Percentiles rank a stretch among this genome's conserved stretches.
phyloP scores from a whole-genome alignment of 345 rosid genomes.

The Gossypium ekmanianum region DNA sequence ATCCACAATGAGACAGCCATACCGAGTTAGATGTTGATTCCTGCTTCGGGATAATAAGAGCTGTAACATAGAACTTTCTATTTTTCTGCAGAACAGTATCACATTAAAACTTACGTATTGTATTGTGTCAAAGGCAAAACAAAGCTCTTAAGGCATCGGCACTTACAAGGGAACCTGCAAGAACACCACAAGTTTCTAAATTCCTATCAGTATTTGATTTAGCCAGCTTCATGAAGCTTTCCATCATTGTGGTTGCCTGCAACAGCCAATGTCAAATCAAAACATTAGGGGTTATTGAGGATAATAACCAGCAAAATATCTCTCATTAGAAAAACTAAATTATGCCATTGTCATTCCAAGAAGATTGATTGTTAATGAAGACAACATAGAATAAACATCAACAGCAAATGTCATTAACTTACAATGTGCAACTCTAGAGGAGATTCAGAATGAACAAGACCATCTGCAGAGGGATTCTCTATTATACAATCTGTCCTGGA shows the following conservation, averaged over 20 bases:
- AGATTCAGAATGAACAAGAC: constrained; percentile 51
- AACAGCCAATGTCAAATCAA: constrained; percentile 17
- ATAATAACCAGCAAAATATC: background rate
- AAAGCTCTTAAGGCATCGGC: constrained; percentile 11
- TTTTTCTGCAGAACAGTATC: constrained; percentile 60
- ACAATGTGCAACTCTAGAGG: constrained; percentile 92
- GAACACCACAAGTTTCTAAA: constrained; percentile 97
- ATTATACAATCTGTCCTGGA: constrained; percentile 39
- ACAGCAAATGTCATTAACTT: constrained; percentile 24
- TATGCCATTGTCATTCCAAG: background rate
- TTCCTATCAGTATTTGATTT: constrained; percentile 75
- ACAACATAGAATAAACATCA: constrained; percentile 4
- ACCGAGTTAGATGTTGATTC: constrained; percentile 91
- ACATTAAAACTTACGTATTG: constrained; percentile 22
- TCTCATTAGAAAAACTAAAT: background rate
- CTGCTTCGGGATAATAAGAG: constrained; percentile 98
- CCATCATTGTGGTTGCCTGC: constrained; percentile 91
- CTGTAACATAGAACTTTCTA: constrained; percentile 74
- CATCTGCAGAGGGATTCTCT: constrained; percentile 50
- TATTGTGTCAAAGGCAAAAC: constrained; percentile 4
- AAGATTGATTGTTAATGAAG: background rate
- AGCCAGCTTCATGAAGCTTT: constrained; percentile 89
- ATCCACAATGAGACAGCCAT: constrained; percentile 27
- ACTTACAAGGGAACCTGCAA: constrained; percentile 95
- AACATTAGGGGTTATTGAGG: background rate